Conservation (phyloP, 106 monocot species). For the Agapanthus africanus region DNA sequence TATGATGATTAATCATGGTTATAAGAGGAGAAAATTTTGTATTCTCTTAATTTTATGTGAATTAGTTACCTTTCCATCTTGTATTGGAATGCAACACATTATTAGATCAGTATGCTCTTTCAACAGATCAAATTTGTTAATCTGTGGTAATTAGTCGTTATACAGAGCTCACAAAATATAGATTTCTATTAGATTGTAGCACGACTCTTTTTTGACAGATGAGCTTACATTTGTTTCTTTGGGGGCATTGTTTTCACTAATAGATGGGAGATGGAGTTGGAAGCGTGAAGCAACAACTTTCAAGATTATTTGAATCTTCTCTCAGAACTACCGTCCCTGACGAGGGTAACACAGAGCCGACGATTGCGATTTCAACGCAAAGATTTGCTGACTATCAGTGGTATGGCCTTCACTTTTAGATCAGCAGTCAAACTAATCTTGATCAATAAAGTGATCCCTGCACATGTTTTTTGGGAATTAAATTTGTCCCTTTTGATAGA, state of each 20-base stretch:
- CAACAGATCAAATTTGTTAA: too few relatives aligned
- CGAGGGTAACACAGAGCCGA: conserved; percentile 42
- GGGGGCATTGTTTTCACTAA: neutral
- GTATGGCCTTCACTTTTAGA: conserved; percentile 23
- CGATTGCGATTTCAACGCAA: conserved; percentile 46
- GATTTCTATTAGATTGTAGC: neutral
- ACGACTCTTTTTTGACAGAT: neutral
- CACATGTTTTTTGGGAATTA: neutral
- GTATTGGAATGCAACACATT: neutral
- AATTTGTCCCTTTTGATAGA: neutral
- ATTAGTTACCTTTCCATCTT: too few relatives aligned
- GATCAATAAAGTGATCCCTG: neutral
- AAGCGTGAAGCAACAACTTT: conserved; percentile 64
- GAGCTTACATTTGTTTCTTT: neutral
- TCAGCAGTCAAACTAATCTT: neutral
- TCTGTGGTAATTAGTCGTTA: too few relatives aligned
- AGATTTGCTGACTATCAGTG: conserved; percentile 94
- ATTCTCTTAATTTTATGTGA: too few relatives aligned
- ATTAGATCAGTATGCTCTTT: neutral
- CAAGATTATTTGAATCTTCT: conserved; percentile 43
- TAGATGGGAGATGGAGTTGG: conserved; percentile 29
- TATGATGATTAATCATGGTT: too few relatives aligned
- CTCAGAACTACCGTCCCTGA: conserved; percentile 44
- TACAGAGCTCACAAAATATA: too few relatives aligned
- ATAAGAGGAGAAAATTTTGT: too few relatives aligned